Conservation (phyloP, 2,329 filamentous ascomycete species). For the Calonectria hongkongensis region DNA sequence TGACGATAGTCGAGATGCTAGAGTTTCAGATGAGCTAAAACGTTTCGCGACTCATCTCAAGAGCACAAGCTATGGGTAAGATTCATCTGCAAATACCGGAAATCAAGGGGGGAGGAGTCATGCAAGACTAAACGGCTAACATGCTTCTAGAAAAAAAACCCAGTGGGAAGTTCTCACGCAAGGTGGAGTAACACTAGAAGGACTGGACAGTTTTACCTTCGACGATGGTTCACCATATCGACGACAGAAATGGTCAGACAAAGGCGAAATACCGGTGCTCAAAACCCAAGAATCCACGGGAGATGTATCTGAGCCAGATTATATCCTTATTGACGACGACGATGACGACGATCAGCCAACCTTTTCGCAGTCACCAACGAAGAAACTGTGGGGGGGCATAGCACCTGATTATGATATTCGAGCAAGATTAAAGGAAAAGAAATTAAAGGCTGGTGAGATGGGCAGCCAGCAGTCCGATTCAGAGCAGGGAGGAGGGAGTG, state of each 20-base stretch:
- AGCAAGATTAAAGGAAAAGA: not conserved
- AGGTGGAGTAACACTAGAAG: not conserved
- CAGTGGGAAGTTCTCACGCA: constrained; percentile 13
- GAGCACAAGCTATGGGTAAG: not conserved
- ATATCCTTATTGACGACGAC: not conserved
- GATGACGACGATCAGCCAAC: constrained; percentile 3
- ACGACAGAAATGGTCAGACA: not conserved
- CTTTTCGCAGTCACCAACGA: not conserved
- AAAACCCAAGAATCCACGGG: not conserved
- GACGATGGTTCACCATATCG: not conserved
- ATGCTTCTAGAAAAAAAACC: not conserved
- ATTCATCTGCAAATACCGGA: not conserved
- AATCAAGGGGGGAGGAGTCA: not conserved
- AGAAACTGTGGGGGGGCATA: not conserved
- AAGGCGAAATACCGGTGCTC: not conserved
- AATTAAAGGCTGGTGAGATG: not conserved
- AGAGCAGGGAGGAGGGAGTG: not conserved
- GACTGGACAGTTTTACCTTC: not conserved
- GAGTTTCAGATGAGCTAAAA: not conserved
- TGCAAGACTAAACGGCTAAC: not conserved
- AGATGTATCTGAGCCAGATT: not conserved
- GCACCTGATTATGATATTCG: not conserved
- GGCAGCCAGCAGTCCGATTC: not conserved
- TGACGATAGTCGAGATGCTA: not conserved
- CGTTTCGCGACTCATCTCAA: not conserved